A percentile compares a stretch with the other conserved stretches of the same genome.
Conservation (phyloP, 345 rosid genomes). For the Passiflora organensis region DNA sequence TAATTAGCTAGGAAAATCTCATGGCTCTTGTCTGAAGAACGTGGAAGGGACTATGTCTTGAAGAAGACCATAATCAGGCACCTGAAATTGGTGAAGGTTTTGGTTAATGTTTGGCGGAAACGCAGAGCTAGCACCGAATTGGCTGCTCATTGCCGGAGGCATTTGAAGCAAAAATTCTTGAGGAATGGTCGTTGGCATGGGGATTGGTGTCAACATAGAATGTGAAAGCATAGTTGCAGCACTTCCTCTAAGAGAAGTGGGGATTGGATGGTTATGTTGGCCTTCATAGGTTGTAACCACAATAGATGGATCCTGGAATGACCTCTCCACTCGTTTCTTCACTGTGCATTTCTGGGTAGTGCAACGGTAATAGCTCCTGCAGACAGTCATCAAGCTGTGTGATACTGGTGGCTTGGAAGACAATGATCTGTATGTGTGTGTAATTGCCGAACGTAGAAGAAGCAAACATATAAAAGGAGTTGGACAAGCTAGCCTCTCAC, state of each 20-base stretch:
- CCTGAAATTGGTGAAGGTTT: slow-evolving; percentile 30
- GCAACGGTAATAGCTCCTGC: slow-evolving; percentile 34
- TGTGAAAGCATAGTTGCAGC: slow-evolving; percentile 28
- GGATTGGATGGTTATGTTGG: slow-evolving; percentile 29
- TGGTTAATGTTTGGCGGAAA: slow-evolving; percentile 31
- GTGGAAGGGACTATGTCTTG: slow-evolving; percentile 75
- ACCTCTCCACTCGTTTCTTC: slow-evolving; percentile 31
- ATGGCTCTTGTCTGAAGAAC: slow-evolving; percentile 62
- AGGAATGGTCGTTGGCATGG: slow-evolving; percentile 26
- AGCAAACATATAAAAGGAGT: no score
- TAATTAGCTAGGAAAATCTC: no score
- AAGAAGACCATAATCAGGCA: slow-evolving; percentile 64
- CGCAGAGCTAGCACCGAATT: slow-evolving; percentile 21
- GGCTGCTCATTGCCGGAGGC: slow-evolving; percentile 8
- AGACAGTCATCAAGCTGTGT: not conserved
- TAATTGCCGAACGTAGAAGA: no score
- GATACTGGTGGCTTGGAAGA: no score
- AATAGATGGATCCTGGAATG: slow-evolving; percentile 23
- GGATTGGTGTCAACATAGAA: slow-evolving; percentile 24
- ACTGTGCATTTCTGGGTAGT: slow-evolving; percentile 32
- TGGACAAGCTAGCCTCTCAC: no score
- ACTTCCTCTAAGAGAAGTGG: slow-evolving; percentile 22
- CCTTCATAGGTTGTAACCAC: slow-evolving; percentile 33
- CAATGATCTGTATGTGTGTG: no score
- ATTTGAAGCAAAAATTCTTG: slow-evolving; percentile 34